A percentile compares a stretch with the other conserved stretches of the same genome.
Conservation (phyloP, 129 eudicot genomes). For the Helichrysum umbraculigerum region DNA sequence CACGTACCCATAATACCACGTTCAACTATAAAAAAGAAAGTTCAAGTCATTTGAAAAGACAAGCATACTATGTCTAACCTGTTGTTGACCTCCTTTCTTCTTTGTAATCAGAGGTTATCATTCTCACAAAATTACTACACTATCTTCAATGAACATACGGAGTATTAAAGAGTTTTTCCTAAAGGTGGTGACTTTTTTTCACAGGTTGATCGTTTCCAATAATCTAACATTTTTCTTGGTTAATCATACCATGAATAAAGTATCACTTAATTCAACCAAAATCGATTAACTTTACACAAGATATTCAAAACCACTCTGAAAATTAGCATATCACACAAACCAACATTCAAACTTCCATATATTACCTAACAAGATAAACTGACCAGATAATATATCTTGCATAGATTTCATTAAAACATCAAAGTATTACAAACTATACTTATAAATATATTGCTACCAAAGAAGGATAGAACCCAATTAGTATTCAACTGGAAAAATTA, state of each 20-base stretch:
- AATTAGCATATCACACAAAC: not conserved
- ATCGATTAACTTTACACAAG: no score
- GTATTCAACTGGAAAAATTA: not conserved
- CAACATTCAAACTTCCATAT: not conserved
- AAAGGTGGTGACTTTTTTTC: not conserved
- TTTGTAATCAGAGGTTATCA: not conserved
- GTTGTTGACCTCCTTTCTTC: no score
- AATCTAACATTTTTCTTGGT: not conserved
- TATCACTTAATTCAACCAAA: not conserved
- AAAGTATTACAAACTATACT: not conserved
- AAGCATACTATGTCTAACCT: no score
- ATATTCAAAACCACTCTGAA: not conserved
- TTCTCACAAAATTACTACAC: not conserved
- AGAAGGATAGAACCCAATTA: not conserved
- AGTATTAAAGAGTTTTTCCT: no score
- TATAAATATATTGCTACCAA: not conserved
- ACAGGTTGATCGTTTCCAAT: not conserved
- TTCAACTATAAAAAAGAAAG: no score
- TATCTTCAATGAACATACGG: not conserved
- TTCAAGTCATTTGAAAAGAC: no score
- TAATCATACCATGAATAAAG: not conserved
- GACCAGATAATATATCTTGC: no score
- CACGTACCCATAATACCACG: no score
- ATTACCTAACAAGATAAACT: not conserved
- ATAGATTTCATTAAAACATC: not conserved